A percentile compares a stretch with the other conserved stretches of the same genome.
Evolutionary conservation across 164 flowering plant species (phyloP).

Genomic region (Kalanchoe fedtschenkoi): DNA sequence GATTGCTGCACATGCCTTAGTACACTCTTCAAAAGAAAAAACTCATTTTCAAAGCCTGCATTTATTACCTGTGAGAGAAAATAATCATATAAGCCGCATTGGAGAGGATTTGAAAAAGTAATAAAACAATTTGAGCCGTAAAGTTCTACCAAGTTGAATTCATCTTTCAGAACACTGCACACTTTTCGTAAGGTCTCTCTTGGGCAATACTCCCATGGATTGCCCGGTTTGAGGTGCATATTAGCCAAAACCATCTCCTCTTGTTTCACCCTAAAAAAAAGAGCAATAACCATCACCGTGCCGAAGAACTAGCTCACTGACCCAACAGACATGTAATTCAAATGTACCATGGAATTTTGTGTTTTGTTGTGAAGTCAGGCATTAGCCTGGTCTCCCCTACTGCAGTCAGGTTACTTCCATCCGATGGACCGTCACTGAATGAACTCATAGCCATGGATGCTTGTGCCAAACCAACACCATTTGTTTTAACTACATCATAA

Average conservation of each 20-base stretch:
- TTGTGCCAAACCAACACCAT: constrained; percentile 76
- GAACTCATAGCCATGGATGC: constrained; percentile 88
- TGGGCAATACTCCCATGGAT: constrained; percentile 94
- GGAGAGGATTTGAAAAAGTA: not conserved
- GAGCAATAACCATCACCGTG: not conserved
- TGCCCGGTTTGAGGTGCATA: constrained; percentile 76
- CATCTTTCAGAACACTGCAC: constrained; percentile 63
- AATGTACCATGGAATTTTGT: constrained; percentile 72
- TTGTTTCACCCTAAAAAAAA: constrained; percentile 37
- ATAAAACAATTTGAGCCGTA: not conserved
- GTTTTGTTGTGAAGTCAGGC: constrained; percentile 74
- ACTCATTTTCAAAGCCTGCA: constrained; percentile 95
- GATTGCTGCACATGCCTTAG: constrained; percentile 27
- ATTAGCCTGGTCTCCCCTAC: constrained; percentile 84
- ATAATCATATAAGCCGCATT: not conserved
- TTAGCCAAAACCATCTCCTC: constrained; percentile 98
- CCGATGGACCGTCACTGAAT: constrained; percentile 64
- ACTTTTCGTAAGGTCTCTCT: constrained; percentile 74
- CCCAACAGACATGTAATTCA: not conserved
- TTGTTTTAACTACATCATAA: constrained; percentile 35
- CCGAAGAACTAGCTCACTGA: not conserved
- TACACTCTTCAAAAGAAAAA: constrained; percentile 56
- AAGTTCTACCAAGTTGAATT: constrained; percentile 71
- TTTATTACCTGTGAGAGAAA: constrained; percentile 51
- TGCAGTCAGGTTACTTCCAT: constrained; percentile 61